A percentile compares a stretch with the other conserved stretches of the same genome.
phyloP scores from a whole-genome alignment of 352 stramenopile genomes.

The Achlya hypogyna region DNA sequence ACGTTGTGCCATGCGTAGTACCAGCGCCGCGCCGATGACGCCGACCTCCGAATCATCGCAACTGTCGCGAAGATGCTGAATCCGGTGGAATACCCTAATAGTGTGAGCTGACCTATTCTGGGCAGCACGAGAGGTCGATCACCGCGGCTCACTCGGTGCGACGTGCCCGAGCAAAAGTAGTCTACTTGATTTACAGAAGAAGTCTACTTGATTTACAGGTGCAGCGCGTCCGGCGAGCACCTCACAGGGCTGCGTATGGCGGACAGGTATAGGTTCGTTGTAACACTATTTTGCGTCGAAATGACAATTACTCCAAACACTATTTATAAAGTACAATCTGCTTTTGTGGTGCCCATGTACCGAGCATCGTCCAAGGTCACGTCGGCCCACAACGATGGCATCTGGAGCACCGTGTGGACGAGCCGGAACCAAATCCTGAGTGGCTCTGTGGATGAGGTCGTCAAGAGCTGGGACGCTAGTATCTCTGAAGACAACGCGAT shows the following conservation, averaged over 20 bases:
- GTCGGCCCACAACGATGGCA: constrained; percentile 79
- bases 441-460: constrained; percentile 80
- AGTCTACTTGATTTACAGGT: too few species aligned
- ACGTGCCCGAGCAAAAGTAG: too few species aligned
- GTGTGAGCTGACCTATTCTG: too few species aligned
- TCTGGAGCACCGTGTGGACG: constrained; percentile 86
- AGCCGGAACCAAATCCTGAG: constrained; percentile 81
- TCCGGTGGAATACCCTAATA: too few species aligned
- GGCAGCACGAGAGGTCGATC: too few species aligned
- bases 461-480: constrained; percentile 58
- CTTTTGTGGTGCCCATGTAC: constrained; percentile 24
- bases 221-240: too few species aligned
- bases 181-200: too few species aligned
- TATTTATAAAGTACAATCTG: not conserved
- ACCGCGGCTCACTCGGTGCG: too few species aligned
- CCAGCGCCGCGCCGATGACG: not conserved
- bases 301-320: not conserved
- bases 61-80: too few species aligned
- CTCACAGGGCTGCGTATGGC: too few species aligned
- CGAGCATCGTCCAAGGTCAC: constrained; percentile 72
- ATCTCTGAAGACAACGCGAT: constrained; percentile 26
- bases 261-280: too few species aligned
- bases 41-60: not conserved
- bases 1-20: constrained; percentile 53
- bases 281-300: not conserved